phyloP scores from a whole-genome alignment of 2,329 filamentous ascomycete species.

The Xylaria sp. region DNA sequence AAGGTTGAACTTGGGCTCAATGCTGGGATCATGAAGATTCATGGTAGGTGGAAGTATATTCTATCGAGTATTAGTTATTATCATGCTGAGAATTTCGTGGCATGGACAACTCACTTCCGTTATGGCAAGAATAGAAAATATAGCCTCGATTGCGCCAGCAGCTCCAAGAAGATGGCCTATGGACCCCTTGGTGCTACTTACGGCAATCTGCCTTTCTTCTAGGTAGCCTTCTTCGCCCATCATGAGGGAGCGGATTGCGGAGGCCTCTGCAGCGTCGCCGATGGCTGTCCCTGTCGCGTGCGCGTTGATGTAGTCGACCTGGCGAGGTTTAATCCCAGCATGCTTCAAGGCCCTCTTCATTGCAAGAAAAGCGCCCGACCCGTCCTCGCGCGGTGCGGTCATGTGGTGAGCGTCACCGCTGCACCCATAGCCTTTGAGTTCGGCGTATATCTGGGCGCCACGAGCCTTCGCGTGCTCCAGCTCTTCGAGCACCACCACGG shows the following conservation, averaged over 20 bases:
- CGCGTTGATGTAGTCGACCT: slow-evolving; percentile 93
- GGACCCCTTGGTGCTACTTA: slow-evolving; percentile 95
- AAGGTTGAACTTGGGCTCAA: slow-evolving; percentile 84
- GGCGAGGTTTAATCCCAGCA: slow-evolving; percentile 72
- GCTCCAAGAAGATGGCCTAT: slow-evolving; percentile 92
- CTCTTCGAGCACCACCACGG: slow-evolving; percentile 88
- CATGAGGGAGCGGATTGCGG: slow-evolving; percentile 81
- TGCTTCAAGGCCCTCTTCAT: slow-evolving; percentile 86
- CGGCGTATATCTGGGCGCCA: slow-evolving; percentile 85
- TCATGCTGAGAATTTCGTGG: background rate
- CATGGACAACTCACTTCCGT: slow-evolving; percentile 69
- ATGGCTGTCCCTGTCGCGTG: slow-evolving; percentile 90
- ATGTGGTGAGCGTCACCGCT: slow-evolving; percentile 94
- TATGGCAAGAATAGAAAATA: slow-evolving; percentile 85
- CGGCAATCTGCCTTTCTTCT: slow-evolving; percentile 72
- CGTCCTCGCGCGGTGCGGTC: slow-evolving; percentile 87
- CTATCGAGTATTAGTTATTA: slow-evolving; percentile 56
- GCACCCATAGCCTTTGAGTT: slow-evolving; percentile 87
- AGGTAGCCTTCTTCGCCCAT: slow-evolving; percentile 74
- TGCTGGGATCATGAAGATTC: slow-evolving; percentile 76
- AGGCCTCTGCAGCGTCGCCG: slow-evolving; percentile 88
- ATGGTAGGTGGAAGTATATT: slow-evolving; percentile 84
- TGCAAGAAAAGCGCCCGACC: slow-evolving; percentile 80
- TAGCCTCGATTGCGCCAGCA: slow-evolving; percentile 87
- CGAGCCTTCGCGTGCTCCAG: slow-evolving; percentile 84